Base-by-base conservation (phyloP, 2,329 filamentous ascomycete species). In the Pezicula carpinea region DNA sequence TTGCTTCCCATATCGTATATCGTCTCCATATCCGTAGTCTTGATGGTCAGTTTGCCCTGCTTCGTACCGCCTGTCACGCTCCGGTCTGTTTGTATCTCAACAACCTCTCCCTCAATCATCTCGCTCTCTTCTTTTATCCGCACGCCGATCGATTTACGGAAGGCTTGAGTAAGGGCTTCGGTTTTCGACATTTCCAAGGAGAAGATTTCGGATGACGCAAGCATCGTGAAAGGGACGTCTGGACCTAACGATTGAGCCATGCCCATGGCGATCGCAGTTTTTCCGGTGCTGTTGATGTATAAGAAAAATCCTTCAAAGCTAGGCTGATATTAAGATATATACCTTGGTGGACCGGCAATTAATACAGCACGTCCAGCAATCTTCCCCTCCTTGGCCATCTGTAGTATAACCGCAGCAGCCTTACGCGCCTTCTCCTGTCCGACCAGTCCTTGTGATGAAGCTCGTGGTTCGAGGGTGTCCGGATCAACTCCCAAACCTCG, bases 111-210 rank as follows among this genome's bases (percentile, higher is more conserved):
- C 73, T 99, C 93, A 71, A 99, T 99, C 57, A 99, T 95, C 67
- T 99, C 93, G 62, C 89, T 96, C 74, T 99, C 93, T 67, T 99
- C 93, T 69, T 96, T 96, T 73, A 99, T 99, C 54, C 93, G 82
- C 50, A 99, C 93, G 45, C 92, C 93, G 60, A 99, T 99, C 34
- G 90, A 96, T 68, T 96, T 97, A 62, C 93, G 85, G 74, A 99
- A 97, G n/a, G 93, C 92, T 69, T 99, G 93, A 46, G 92, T 96
- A 31, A 99, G 82, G 43, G 93, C 92, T 70, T 99, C 93, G 32
- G 93, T 99, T 75, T 99, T 99, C 60, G 90, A 96, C 92, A 99
- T 97, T 70, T 99, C 93, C 63, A 97, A 80, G 21, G 91, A 96
- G 73, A 96, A 99, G 62, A 99, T 96, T 68, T 99, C 93, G 49